Evolutionary conservation across 2,329 filamentous ascomycete species (phyloP).

Genomic region (Lachnellula cervina): DNA sequence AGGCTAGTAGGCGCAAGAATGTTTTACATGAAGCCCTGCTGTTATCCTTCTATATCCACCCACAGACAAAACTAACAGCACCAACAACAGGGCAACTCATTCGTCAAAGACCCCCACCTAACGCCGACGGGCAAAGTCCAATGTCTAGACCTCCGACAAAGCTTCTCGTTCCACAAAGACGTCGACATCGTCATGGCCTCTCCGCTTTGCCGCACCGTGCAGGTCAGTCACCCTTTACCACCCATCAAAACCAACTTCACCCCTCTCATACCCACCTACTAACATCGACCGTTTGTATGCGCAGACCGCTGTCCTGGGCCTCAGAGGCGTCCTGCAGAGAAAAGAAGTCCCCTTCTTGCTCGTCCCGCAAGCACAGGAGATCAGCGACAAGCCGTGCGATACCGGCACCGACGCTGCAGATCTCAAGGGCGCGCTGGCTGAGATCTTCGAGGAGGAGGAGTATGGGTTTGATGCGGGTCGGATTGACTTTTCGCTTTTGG

Average conservation of each 20-base stretch:
- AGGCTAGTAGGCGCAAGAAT: not conserved
- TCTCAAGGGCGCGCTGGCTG: conserved; percentile 2
- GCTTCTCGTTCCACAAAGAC: conserved; percentile 59
- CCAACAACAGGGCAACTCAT: conserved; percentile 10
- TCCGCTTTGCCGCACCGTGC: conserved; percentile 71
- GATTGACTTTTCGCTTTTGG: conserved; percentile 14
- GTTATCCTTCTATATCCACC: no score
- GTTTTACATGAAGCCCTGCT: conserved; percentile 38
- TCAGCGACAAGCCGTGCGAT: conserved; percentile 17
- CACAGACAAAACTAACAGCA: not conserved
- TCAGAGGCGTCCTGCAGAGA: conserved; percentile 34
- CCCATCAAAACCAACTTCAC: no score
- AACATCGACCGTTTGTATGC: no score
- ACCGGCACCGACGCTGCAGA: conserved; percentile 8
- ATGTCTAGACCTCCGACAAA: conserved; percentile 56
- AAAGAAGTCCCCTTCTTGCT: conserved; percentile 11
- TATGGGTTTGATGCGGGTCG: conserved; percentile 7
- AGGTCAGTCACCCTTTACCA: conserved; percentile 28
- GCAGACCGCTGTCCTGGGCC: conserved; percentile 62
- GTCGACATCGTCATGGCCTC: conserved; percentile 70
- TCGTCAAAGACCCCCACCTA: conserved; percentile 59
- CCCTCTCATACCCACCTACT: no score
- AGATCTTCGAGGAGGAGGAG: conserved; percentile 8
- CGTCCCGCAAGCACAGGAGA: conserved; percentile 16
- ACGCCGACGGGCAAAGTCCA: conserved; percentile 72